Percentiles rank a stretch among this genome's conserved stretches.
These are phyloP conservation scores for Suillus clintonianus DNA, from an alignment of 768 basidiomycete genomes.

Conservation along the genomic window DNA sequence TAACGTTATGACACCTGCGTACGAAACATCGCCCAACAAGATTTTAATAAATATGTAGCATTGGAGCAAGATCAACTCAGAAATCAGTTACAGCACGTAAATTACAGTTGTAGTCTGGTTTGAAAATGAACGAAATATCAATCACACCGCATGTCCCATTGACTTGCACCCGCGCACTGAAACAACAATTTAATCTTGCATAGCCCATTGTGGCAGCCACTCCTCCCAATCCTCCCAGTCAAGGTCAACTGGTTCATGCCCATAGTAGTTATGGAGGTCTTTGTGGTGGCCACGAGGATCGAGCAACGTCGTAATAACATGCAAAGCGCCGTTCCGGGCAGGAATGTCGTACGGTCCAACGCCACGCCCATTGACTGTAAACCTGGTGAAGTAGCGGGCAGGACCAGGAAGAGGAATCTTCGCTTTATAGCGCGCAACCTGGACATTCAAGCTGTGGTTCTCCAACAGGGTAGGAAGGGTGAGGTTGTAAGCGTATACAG, in stretches of 20 bases:
- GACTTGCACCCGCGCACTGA: not conserved
- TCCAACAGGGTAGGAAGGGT: conserved; percentile 44
- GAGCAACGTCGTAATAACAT: conserved; percentile 45
- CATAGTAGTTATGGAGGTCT: not conserved
- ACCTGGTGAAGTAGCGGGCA: conserved; percentile 35
- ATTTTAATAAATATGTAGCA: not conserved
- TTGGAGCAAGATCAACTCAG: not conserved
- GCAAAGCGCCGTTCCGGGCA: conserved; percentile 58
- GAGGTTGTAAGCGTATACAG: conserved; percentile 35
- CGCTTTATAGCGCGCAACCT: conserved; percentile 48
- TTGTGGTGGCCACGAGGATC: conserved; percentile 36
- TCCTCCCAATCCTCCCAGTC: conserved; percentile 50
- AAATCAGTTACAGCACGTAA: not conserved
- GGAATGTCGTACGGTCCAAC: conserved; percentile 49
- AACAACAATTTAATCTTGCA: conserved; percentile 26
- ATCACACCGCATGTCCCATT: not conserved
- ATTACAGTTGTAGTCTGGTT: not conserved
- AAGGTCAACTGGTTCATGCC: conserved; percentile 7
- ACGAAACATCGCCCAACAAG: not conserved
- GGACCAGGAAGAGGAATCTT: conserved; percentile 41
- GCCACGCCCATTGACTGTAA: conserved; percentile 41
- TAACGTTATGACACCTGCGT: not conserved
- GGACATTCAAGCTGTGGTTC: conserved; percentile 46
- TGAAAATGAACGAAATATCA: not conserved
- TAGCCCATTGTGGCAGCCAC: conserved; percentile 52